A percentile compares a stretch with the other conserved stretches of the same genome.
These are phyloP conservation scores for Hymenoscyphus scutula DNA, from an alignment of 2,329 filamentous ascomycete species.

Conservation along the genomic window DNA sequence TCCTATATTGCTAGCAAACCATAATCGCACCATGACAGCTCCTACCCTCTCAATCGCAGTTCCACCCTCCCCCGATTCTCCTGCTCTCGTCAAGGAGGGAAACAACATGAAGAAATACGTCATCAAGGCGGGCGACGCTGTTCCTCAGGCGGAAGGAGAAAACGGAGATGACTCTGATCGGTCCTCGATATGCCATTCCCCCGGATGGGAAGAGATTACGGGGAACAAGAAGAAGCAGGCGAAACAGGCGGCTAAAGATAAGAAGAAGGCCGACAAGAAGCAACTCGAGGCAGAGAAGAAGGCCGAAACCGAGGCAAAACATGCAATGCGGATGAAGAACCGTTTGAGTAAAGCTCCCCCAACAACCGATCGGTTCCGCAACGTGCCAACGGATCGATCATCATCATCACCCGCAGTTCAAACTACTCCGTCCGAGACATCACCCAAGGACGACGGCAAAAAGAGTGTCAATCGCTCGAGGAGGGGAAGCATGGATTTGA, in stretches of 20 bases:
- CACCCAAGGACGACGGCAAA: constrained; percentile 12
- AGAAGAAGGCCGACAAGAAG: constrained; percentile 43
- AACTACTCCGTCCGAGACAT: constrained; percentile 3
- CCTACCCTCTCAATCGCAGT: constrained; percentile 24
- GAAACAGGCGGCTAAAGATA: constrained; percentile 41
- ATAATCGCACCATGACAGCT: constrained; percentile 27
- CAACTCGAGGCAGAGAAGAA: constrained; percentile 36
- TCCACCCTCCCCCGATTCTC: constrained; percentile 12
- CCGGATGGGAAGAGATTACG: constrained; percentile 59
- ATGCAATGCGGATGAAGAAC: constrained; percentile 41
- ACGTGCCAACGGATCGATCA: constrained; percentile 21
- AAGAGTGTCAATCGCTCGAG: constrained; percentile 15
- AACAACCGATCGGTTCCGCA: constrained; percentile 24
- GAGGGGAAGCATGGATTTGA: constrained; percentile 27
- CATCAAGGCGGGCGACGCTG: constrained; percentile 20
- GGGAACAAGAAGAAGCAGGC: constrained; percentile 46
- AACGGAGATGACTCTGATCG: constrained; percentile 27
- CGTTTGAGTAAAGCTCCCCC: constrained; percentile 35
- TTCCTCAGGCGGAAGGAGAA: constrained; percentile 19
- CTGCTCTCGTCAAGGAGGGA: constrained; percentile 13
- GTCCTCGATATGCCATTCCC: constrained; percentile 56
- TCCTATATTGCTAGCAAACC: constrained; percentile 14
- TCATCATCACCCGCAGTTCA: constrained; percentile 16
- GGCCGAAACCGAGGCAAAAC: constrained; percentile 37
- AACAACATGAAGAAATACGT: constrained; percentile 21